Evolutionary conservation across 23 red algal genomes (phyloP), one percentile per base, ranked within the genome.

Genomic region (Gracilaria gracilis): DNA sequence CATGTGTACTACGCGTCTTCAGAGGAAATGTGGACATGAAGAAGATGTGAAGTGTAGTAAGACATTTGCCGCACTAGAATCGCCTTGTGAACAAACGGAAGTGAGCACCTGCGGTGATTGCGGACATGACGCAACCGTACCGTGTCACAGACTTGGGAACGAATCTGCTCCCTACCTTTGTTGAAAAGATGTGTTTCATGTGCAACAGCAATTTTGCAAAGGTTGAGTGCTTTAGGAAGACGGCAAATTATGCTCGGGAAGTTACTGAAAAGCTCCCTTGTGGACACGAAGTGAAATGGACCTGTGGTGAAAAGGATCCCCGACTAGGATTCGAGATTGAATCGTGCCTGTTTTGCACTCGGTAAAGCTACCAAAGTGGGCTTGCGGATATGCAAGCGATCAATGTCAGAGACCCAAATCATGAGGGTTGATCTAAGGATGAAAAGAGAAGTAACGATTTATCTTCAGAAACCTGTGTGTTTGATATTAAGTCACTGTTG

Each of bases 21-120:
- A 79, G n/a, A 47, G 85, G 48, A 13, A 2, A 25, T 89, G 85
- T 64, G 85, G 85, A 25, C 85, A 89, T 67, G 85, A 89, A 89
- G 70, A 89, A 50, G 58, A 75, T 48, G 51, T 89, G 48, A 65
- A 65, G 14, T 89, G 85, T 33, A 50, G 20, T 8, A 29, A 24
- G 0, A 89, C 79, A 38, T 89, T 89, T 66, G 12, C 44, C 29
- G 85, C 73, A 24, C 50, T 89, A 0, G 58, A 75, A 21, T 79
- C 85, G 21, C 21, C 17, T 59, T 89, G 85, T 39, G 71, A 75
- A 23, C 85, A 78, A 27, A 35, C 49, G 3, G 69, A 58, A 62
- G 4, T 54, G 24, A 17, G 61, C 25, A 61, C n/a, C 3, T 89
- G 85, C 53, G 33, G 42, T 31, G 85, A 61, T 11, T 89, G 71